A percentile compares a stretch with the other conserved stretches of the same genome.
Conservation (phyloP, 129 eudicot genomes). For the Cynara cardunculus region DNA sequence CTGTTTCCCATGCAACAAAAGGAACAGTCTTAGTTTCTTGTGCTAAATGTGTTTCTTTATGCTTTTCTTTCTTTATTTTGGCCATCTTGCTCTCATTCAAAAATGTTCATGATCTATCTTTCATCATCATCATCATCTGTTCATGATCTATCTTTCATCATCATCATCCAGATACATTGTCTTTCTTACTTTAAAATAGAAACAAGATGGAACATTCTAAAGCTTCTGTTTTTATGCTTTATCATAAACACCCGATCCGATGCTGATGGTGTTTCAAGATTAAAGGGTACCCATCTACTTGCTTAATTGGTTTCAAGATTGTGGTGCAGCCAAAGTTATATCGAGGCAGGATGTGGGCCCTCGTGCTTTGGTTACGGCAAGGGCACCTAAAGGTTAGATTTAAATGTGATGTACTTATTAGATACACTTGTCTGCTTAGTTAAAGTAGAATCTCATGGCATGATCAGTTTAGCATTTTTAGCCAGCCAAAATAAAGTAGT, state of each 20-base stretch:
- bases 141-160: constrained; percentile 17
- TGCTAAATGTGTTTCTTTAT: constrained; percentile 61
- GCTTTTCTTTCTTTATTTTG: constrained; percentile 46
- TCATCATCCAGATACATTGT: constrained; percentile 32
- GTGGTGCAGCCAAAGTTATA: constrained; percentile 13
- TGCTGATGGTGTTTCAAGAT: constrained; percentile 29
- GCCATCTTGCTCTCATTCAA: constrained; percentile 20
- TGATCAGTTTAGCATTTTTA: constrained; percentile 25
- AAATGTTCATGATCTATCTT: constrained; percentile 19
- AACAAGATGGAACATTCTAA: constrained; percentile 55
- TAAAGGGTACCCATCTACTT: constrained; percentile 8
- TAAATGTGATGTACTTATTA: constrained; percentile 42
- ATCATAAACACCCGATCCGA: constrained; percentile 26
- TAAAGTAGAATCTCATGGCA: constrained; percentile 37
- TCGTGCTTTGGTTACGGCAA: not conserved
- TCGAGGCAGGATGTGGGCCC: constrained; percentile 1
- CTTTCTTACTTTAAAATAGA: constrained; percentile 36
- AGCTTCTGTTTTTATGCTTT: constrained; percentile 41
- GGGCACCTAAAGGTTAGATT: constrained; percentile 18
- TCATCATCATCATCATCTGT: constrained; percentile 25
- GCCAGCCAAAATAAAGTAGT: constrained; percentile 32
- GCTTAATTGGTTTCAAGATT: not conserved
- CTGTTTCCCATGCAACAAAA: constrained; percentile 65
- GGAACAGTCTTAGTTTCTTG: constrained; percentile 55
- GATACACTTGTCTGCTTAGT: constrained; percentile 35